A percentile compares a stretch with the other conserved stretches of the same genome.
Evolutionary conservation across 495 filamentous ascomycete genomes (phyloP).

Genomic region (Penicillium cosmopolitanum): DNA sequence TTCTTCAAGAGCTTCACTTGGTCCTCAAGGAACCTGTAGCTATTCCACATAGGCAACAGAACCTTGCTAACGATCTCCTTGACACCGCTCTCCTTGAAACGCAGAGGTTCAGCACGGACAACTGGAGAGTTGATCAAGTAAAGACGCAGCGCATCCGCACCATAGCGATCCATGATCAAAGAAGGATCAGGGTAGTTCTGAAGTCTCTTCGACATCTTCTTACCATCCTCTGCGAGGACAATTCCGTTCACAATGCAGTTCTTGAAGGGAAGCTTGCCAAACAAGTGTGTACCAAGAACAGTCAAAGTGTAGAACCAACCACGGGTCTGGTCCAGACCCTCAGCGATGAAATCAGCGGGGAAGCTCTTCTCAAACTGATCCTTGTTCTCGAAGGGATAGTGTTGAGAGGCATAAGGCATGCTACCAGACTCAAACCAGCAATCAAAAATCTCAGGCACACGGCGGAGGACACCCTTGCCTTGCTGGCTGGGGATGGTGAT

Average conservation of each 20-base stretch:
- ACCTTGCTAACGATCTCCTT: constrained; percentile 97
- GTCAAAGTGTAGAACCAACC: constrained; percentile 98
- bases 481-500: constrained; percentile 94
- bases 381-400: constrained; percentile 94
- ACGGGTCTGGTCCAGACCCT: constrained; percentile 91
- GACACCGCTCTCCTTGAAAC: constrained; percentile 91
- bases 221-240: constrained; percentile 92
- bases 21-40: constrained; percentile 97
- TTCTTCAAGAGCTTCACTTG: constrained; percentile 94
- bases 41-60: constrained; percentile 93
- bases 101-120: constrained; percentile 86
- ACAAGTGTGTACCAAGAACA: constrained; percentile 89
- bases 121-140: constrained; percentile 98
- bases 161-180: constrained; percentile 84
- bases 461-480: constrained; percentile 82
- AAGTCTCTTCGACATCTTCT: constrained; percentile 98
- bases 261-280: constrained; percentile 87
- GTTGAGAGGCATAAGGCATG: constrained; percentile 93
- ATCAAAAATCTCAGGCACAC: constrained; percentile 93
- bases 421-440: constrained; percentile 96
- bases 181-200: constrained; percentile 96
- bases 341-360: constrained; percentile 96
- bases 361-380: constrained; percentile 82
- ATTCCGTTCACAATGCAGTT: constrained; percentile 98
- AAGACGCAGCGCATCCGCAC: constrained; percentile 89